A percentile compares a stretch with the other conserved stretches of the same genome.
These are phyloP conservation scores for Kickxella alabastrina DNA, from an alignment of 192 early-diverging fungal genomes.

Conservation along the genomic window DNA sequence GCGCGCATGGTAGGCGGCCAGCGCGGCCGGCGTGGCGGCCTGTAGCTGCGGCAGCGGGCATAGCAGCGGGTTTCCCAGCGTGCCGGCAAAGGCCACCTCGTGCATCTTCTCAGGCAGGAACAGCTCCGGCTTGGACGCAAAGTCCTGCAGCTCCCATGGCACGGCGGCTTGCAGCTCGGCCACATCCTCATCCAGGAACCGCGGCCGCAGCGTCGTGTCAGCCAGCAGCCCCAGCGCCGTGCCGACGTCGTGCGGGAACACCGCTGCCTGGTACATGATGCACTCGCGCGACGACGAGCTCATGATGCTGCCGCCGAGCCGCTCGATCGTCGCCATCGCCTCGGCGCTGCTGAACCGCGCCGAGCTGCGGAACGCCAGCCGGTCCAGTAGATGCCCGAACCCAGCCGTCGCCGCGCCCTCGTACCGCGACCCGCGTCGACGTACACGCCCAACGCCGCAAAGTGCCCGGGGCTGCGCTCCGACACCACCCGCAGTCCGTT, in stretches of 20 bases:
- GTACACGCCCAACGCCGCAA: constrained; percentile 84
- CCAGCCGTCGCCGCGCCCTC: constrained; percentile 70
- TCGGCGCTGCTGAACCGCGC: constrained; percentile 61
- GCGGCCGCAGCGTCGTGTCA: constrained; percentile 75
- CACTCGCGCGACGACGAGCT: constrained; percentile 86
- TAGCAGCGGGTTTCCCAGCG: constrained; percentile 76
- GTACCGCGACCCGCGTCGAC: constrained; percentile 88
- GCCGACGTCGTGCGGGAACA: constrained; percentile 79
- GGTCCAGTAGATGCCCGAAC: constrained; percentile 82
- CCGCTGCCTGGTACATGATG: constrained; percentile 92
- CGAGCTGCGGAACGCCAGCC: constrained; percentile 91
- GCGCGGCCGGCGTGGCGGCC: constrained; percentile 61
- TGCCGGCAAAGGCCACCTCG: constrained; percentile 74
- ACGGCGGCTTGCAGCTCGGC: constrained; percentile 74
- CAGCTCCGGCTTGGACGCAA: constrained; percentile 79
- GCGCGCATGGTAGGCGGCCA: constrained; percentile 66
- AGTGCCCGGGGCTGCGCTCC: constrained; percentile 80
- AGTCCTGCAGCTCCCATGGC: constrained; percentile 85
- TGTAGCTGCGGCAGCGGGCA: constrained; percentile 67
- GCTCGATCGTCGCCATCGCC: constrained; percentile 74
- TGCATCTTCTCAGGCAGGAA: constrained; percentile 86
- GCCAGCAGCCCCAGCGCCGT: constrained; percentile 71
- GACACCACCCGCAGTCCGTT: constrained; percentile 89
- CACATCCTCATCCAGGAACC: constrained; percentile 71
- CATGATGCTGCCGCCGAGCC: constrained; percentile 85